phyloP scores from a whole-genome alignment of 176 grass and related monocot species.

The Saccharum officinarum region DNA sequence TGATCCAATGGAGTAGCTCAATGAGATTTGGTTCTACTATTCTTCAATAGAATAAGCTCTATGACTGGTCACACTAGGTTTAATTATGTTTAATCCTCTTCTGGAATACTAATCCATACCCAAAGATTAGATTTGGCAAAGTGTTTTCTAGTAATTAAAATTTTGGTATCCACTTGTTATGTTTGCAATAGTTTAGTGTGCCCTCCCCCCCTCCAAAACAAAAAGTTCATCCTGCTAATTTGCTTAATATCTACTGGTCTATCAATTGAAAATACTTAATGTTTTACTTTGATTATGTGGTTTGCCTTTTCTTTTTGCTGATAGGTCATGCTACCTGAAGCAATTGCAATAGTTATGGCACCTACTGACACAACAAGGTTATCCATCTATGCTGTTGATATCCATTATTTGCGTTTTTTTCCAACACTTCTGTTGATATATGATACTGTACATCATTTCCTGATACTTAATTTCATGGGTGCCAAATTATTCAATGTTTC shows the following conservation, averaged over 20 bases:
- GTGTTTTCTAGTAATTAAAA: neutral
- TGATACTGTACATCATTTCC: neutral
- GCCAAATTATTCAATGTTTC: conserved; percentile 18
- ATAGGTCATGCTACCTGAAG: conserved; percentile 99
- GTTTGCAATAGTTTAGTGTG: neutral
- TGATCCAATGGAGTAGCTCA: conserved; percentile 10
- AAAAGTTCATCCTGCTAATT: neutral
- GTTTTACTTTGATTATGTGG: conserved; percentile 23
- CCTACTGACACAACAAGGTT: conserved; percentile 93
- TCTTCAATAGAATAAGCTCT: neutral
- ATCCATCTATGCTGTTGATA: conserved; percentile 13
- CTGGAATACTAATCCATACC: conserved; percentile 16
- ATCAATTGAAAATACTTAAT: neutral
- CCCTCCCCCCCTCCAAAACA: no score
- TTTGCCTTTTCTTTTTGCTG: conserved; percentile 16
- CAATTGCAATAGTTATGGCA: conserved; percentile 99
- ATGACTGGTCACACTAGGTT: neutral
- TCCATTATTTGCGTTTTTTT: conserved; percentile 22
- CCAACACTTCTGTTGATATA: neutral
- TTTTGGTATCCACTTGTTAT: neutral
- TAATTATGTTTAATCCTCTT: conserved; percentile 3
- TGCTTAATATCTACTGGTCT: neutral
- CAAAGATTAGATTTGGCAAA: neutral
- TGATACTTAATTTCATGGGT: conserved; percentile 12
- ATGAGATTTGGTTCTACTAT: neutral